Base-by-base conservation (phyloP, 2,329 filamentous ascomycete genomes). In the Hymenotorrendiella dingleyae region DNA sequence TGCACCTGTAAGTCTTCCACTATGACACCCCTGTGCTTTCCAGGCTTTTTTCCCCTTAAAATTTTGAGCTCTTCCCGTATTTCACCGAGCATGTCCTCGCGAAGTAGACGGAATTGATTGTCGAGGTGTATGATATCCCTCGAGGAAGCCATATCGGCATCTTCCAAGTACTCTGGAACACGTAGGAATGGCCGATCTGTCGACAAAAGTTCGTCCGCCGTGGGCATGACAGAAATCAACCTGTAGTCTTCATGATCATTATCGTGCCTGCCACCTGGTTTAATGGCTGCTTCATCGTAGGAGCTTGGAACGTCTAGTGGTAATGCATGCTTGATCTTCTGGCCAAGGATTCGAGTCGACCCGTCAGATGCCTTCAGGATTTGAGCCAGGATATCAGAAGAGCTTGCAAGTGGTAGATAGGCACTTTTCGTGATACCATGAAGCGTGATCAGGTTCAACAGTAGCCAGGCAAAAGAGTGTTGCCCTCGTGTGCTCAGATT, bases 51-150 rank as follows among this genome's bases (percentile, higher is more conserved):
- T 0, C 70, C 71, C 9, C 59, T 64, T 0, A 73, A 67, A 4
- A 70, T 62, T 21, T 77, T 69, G 0, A 82, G 58, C 36, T 84
- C 81, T 7, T 80, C 74, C 1, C 78, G 71, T 2, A 89, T 64
- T 48, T 84, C 81, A 0, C 69, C 74, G 0, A 88, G 62, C 70
- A 87, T 80, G 48, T 88, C 84, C 52, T 89, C 82, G 3, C 84
- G 67, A 0, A 86, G 65, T 0, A 88, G 69, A 0, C 84, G 79
- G 49, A 84, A 90, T 39, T 86, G 79, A 54, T 83, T 85, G 53
- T 86, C 84, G 0, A 85, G 60, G 55, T 87, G 79, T 0, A 64
- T 60, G 0, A 62, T 61, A 0, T 71, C 58, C 1, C 77, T 69
- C 0, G 58, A 52, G 1, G 64, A 30, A 5, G 26, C 45, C 10